Evolutionary conservation across 495 filamentous ascomycete species (phyloP), one percentile per base, ranked within the genome.

Genomic region (Hypoxylon fragiforme): DNA sequence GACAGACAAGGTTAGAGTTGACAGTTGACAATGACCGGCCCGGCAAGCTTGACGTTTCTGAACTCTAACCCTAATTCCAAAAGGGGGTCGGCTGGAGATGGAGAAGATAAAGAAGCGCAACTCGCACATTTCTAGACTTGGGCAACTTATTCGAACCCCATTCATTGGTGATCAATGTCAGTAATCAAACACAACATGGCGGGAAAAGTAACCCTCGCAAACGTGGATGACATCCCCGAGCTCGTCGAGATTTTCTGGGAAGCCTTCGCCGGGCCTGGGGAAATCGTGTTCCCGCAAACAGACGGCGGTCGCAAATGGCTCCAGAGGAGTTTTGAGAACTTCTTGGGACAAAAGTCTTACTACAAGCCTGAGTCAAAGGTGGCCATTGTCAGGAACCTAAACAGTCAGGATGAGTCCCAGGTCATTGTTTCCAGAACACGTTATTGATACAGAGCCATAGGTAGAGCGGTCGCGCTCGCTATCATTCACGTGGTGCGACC

Each of bases 121-220:
- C 28, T 30, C 20, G 32, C 19, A 3, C 6, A 6, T 38, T 44
- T 22, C 7, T 7, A 6, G 11, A 13, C 3, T 12, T 44, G 16
- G 26, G 31, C 6, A 11, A 8, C 2, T 38, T n/a, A 41, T 5
- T 24, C n/a, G n/a, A 20, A 7, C 36, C 22, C 38, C 9, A 41
- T n/a, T n/a, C n/a, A n/a, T n/a, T n/a, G n/a, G n/a, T n/a, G n/a
- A n/a, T n/a, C n/a, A 28, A 35, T 9, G 3, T 16, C 18, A 14
- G 13, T 5, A 18, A 37, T n/a, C 13, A 18, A n/a, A n/a, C n/a
- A 36, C 14, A 5, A 54, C 2, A 57, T 58, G 53, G 62, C 57
- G n/a, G 44, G 39, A 3, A 54, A 58, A 81, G 85, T 40, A 83
- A 50, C 40, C 37, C 20, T 67, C 9, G 64, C 64, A 13, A 67